Evolutionary conservation across 1,139 yeast species (phyloP).

Genomic region (Yamadazyma aaseri): DNA sequence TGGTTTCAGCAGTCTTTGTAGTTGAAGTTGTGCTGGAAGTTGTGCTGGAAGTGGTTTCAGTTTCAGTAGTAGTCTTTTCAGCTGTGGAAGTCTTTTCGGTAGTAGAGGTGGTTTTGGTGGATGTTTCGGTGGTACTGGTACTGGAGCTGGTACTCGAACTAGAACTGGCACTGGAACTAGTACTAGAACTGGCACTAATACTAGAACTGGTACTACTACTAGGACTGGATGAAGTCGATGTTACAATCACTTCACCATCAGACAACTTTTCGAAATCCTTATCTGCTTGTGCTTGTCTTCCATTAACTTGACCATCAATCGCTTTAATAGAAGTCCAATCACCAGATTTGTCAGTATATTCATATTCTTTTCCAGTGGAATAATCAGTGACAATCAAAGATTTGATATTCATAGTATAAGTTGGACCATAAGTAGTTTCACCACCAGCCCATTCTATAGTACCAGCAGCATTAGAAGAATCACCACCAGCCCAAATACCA

Average conservation of each 20-base stretch:
- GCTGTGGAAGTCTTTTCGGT: conserved; percentile 3
- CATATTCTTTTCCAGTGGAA: conserved; percentile 71
- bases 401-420: conserved; percentile 67
- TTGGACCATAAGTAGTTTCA: conserved; percentile 63
- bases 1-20: conserved; percentile 6
- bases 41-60: conserved; percentile 1
- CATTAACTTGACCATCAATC: conserved; percentile 60
- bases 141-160: conserved; percentile 1
- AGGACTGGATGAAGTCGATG: conserved; percentile 6
- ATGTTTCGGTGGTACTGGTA: conserved; percentile 4
- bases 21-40: conserved; percentile 4
- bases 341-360: conserved; percentile 65
- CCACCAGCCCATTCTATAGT: conserved; percentile 90
- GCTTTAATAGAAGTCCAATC: conserved; percentile 67
- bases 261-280: conserved; percentile 45
- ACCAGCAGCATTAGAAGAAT: conserved; percentile 60
- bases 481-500: conserved; percentile 86
- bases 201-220: conserved; percentile 2
- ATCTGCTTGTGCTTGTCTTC: conserved; percentile 52
- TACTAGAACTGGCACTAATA: neutral
- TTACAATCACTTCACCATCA: conserved; percentile 16
- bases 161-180: neutral
- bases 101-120: conserved; percentile 5
- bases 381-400: conserved; percentile 68
- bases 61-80: conserved; percentile 5